Evolutionary conservation across 331 rosid species (phyloP).

Genomic region (Arachis monticola): DNA sequence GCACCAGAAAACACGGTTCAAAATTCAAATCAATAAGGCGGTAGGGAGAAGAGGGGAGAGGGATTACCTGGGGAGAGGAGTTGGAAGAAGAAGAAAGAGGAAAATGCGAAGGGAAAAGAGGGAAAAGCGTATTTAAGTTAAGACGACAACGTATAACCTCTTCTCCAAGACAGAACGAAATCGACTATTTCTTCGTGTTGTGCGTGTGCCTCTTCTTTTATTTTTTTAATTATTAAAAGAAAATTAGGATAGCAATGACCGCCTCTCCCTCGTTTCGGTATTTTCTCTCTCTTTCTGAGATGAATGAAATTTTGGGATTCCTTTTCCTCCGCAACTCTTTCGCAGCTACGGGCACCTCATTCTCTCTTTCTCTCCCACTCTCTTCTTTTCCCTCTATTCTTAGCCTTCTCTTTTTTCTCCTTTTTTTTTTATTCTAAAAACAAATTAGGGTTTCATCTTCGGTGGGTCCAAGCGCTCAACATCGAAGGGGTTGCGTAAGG

Average conservation of each 20-base stretch:
- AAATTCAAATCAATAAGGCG: conserved; percentile 12
- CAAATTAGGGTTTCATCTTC: conserved; percentile 10
- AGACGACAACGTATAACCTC: conserved; percentile 9
- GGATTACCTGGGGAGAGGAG: conserved; percentile 35
- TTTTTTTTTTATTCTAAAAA: no score
- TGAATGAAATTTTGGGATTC: conserved; percentile 17
- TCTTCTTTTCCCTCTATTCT: background rate
- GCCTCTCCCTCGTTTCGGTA: conserved; percentile 44
- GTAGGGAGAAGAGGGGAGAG: background rate
- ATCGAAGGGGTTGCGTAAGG: background rate
- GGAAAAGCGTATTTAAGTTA: conserved; percentile 19
- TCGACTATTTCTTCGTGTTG: background rate
- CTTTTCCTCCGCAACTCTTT: conserved; percentile 40
- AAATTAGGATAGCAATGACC: conserved; percentile 42
- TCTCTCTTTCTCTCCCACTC: background rate
- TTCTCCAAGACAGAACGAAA: conserved; percentile 30
- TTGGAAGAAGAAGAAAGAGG: background rate
- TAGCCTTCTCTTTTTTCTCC: background rate
- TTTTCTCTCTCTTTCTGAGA: conserved; percentile 21
- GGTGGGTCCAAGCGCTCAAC: conserved; percentile 31
- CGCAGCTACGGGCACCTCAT: conserved; percentile 6
- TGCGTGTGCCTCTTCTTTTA: background rate
- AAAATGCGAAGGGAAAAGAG: background rate
- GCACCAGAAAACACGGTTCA: background rate
- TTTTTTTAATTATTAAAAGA: background rate